These are phyloP conservation scores for Blastobotrys attinorum DNA, from an alignment of 805 yeast species.

Conservation along the genomic window DNA sequence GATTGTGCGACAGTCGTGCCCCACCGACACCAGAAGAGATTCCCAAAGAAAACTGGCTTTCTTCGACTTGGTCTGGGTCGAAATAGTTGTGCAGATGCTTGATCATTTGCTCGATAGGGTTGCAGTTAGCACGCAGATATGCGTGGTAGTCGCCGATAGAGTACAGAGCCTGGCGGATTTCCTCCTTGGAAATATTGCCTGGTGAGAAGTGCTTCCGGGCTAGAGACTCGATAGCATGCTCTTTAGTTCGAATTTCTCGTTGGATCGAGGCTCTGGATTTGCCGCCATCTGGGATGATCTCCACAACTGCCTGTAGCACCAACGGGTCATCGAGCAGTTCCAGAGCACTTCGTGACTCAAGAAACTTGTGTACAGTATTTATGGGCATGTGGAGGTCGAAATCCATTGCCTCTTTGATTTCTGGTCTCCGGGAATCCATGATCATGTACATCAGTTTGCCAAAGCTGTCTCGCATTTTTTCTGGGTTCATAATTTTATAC, in stretches of 20 bases:
- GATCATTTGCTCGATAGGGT: conserved; percentile 59
- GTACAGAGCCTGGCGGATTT: conserved; percentile 61
- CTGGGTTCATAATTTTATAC: conserved; percentile 79
- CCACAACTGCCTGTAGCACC: conserved; percentile 57
- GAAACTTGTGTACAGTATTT: conserved; percentile 46
- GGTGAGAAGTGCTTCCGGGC: conserved; percentile 27
- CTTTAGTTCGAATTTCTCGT: conserved; percentile 56
- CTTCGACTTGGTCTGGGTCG: conserved; percentile 31
- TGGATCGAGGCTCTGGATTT: conserved; percentile 48
- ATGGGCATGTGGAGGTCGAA: conserved; percentile 70
- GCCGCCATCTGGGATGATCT: conserved; percentile 48
- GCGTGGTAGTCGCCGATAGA: conserved; percentile 76
- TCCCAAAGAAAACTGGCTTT: conserved; percentile 40
- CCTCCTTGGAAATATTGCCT: conserved; percentile 42
- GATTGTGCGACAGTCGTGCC: conserved; percentile 66
- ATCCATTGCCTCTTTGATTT: conserved; percentile 61
- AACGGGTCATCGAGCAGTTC: conserved; percentile 49
- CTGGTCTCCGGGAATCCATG: conserved; percentile 74
- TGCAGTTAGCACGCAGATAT: conserved; percentile 58
- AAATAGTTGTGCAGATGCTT: conserved; percentile 43
- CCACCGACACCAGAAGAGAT: conserved; percentile 61
- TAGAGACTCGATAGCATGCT: conserved; percentile 55
- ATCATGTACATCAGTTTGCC: conserved; percentile 79
- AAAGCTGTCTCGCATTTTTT: conserved; percentile 67
- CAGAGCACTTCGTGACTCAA: conserved; percentile 37